Conservation (phyloP, 257 asterid species). For the Solanum rostratum region DNA sequence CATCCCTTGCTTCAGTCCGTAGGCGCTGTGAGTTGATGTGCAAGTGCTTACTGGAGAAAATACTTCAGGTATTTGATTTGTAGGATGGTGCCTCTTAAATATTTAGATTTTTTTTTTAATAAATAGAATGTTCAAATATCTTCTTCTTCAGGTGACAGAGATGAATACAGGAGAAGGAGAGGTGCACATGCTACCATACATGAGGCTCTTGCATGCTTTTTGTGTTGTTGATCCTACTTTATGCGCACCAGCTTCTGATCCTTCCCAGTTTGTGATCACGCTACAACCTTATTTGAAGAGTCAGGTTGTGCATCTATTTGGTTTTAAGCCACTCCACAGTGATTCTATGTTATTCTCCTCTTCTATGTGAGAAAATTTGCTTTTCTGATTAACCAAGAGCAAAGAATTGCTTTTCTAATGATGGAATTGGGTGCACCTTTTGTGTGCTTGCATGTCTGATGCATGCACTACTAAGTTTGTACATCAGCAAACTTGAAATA, state of each 20-base stretch:
- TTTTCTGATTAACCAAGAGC: not conserved
- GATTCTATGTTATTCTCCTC: not conserved
- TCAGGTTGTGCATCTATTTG: conserved; percentile 41
- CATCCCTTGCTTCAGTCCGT: conserved; percentile 87
- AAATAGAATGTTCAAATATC: not conserved
- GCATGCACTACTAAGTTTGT: not conserved
- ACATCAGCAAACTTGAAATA: not conserved
- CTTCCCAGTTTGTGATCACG: conserved; percentile 90
- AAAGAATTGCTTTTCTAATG: not conserved
- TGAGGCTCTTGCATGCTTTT: conserved; percentile 84
- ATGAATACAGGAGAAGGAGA: conserved; percentile 64
- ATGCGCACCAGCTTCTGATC: conserved; percentile 93
- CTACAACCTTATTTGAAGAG: conserved; percentile 91
- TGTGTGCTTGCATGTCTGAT: not conserved
- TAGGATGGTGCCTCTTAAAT: conserved; percentile 6
- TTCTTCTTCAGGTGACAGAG: conserved; percentile 63
- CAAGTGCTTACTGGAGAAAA: conserved; percentile 90
- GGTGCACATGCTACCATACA: conserved; percentile 76
- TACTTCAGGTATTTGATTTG: conserved; percentile 61
- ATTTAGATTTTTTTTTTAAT: not conserved
- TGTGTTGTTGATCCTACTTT: conserved; percentile 84
- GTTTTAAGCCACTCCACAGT: not conserved
- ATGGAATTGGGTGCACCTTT: not conserved
- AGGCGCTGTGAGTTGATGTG: conserved; percentile 96
- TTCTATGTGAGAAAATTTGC: not conserved